A percentile compares a stretch with the other conserved stretches of the same genome.
Evolutionary conservation across 2,329 filamentous ascomycete genomes (phyloP).

Genomic region (Aspergillus sp.): DNA sequence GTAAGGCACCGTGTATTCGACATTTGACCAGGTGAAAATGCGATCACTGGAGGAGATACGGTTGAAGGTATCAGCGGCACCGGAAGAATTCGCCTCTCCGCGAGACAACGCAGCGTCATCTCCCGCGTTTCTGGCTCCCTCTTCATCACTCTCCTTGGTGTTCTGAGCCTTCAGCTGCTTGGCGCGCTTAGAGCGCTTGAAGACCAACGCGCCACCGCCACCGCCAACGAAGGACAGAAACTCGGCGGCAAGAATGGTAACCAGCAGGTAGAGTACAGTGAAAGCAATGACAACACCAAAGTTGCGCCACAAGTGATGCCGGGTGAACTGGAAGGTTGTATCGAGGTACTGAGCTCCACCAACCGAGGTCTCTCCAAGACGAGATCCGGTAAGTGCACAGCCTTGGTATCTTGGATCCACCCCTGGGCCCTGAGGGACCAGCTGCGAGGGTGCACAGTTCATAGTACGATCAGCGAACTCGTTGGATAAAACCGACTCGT

Average conservation of each 20-base stretch:
- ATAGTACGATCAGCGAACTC: conserved; percentile 61
- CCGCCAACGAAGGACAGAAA: conserved; percentile 60
- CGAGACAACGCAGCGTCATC: conserved; percentile 30
- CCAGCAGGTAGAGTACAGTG: conserved; percentile 67
- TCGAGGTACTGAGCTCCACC: conserved; percentile 56
- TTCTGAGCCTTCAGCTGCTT: conserved; percentile 54
- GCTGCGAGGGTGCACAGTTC: conserved; percentile 58
- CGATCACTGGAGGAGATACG: conserved; percentile 57
- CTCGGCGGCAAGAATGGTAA: conserved; percentile 72
- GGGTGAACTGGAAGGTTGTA: conserved; percentile 57
- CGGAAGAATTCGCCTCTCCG: conserved; percentile 25
- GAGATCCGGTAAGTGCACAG: conserved; percentile 62
- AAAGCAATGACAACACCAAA: conserved; percentile 78
- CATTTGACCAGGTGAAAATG: conserved; percentile 69
- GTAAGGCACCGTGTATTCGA: conserved; percentile 72
- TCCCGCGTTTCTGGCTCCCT: conserved; percentile 47
- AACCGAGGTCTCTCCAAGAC: conserved; percentile 51
- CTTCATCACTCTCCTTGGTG: conserved; percentile 54
- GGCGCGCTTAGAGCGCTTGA: conserved; percentile 66
- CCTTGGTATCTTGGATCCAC: conserved; percentile 58
- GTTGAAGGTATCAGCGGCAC: conserved; percentile 35
- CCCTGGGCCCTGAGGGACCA: conserved; percentile 60
- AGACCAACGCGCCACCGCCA: conserved; percentile 68
- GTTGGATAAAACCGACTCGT: conserved; percentile 67
- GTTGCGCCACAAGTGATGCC: conserved; percentile 66